Evolutionary conservation across 768 basidiomycete genomes (phyloP).

Genomic region (Tricholoma sp.): DNA sequence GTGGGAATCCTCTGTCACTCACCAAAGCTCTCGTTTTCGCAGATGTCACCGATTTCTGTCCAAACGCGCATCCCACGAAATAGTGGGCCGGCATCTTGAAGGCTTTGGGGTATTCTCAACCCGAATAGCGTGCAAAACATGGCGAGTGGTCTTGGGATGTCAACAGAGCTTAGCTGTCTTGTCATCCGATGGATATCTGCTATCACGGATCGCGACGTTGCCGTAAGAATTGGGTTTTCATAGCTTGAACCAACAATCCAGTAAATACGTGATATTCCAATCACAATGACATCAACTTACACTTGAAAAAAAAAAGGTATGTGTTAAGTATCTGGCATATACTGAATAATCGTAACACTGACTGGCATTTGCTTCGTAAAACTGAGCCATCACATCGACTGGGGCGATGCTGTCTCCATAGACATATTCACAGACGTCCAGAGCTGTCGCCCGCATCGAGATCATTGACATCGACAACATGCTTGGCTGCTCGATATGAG

Average conservation of each 20-base stretch:
- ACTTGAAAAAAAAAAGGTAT: conserved; percentile 23
- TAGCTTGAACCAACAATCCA: conserved; percentile 39
- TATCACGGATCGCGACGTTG: conserved; percentile 68
- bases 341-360: conserved; percentile 22
- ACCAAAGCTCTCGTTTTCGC: conserved; percentile 81
- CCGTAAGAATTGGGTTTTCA: conserved; percentile 75
- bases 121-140: conserved; percentile 55
- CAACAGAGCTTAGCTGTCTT: conserved; percentile 52
- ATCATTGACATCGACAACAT: conserved; percentile 26
- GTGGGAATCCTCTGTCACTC: conserved; percentile 9
- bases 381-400: conserved; percentile 48
- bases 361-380: conserved; percentile 73
- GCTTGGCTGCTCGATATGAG: conserved; percentile 3
- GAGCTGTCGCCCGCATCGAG: conserved; percentile 50
- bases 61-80: conserved; percentile 66
- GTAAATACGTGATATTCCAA: conserved; percentile 1
- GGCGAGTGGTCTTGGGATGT: conserved; percentile 65
- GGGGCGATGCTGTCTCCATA: conserved; percentile 54
- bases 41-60: conserved; percentile 71
- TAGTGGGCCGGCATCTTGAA: conserved; percentile 35
- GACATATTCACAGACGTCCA: conserved; percentile 68
- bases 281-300: conserved; percentile 26
- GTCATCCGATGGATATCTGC: conserved; percentile 65
- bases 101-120: conserved; percentile 15
- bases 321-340: conserved; percentile 4